phyloP scores from a whole-genome alignment of 2,329 filamentous ascomycete genomes.

The Diaporthe aspalathi region DNA sequence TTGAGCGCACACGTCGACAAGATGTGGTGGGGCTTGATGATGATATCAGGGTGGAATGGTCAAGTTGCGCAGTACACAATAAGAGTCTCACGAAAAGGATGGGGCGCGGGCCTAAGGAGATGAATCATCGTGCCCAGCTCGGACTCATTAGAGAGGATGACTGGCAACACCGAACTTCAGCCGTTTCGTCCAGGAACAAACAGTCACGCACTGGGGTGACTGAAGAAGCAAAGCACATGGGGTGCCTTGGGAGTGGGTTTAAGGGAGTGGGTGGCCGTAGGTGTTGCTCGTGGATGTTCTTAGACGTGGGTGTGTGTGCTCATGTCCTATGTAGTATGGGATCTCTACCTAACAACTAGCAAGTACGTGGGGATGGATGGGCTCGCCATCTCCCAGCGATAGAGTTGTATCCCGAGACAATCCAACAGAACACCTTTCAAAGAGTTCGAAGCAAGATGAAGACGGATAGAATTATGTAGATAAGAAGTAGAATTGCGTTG shows the following conservation, averaged over 20 bases:
- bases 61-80: too few relatives aligned
- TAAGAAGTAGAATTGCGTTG: slow-evolving; percentile 1
- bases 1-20: neutral
- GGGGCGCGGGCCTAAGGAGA: neutral
- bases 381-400: neutral
- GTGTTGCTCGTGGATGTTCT: too few relatives aligned
- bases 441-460: neutral
- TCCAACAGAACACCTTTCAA: neutral
- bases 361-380: neutral
- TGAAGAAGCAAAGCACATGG: neutral
- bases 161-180: neutral
- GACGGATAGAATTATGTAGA: slow-evolving; percentile 2
- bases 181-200: neutral
- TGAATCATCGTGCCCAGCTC: neutral
- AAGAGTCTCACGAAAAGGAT: neutral
- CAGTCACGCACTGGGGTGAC: neutral
- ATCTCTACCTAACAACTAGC: neutral
- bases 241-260: too few relatives aligned
- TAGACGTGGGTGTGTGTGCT: too few relatives aligned
- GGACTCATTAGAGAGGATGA: neutral
- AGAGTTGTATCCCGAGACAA: neutral
- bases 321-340: too few relatives aligned
- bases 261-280: too few relatives aligned
- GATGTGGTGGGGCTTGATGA: neutral
- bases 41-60: neutral